Percentiles rank a stretch among this genome's conserved stretches.
These are phyloP conservation scores for Lentinus brumalis DNA, from an alignment of 768 basidiomycete genomes.

Conservation along the genomic window DNA sequence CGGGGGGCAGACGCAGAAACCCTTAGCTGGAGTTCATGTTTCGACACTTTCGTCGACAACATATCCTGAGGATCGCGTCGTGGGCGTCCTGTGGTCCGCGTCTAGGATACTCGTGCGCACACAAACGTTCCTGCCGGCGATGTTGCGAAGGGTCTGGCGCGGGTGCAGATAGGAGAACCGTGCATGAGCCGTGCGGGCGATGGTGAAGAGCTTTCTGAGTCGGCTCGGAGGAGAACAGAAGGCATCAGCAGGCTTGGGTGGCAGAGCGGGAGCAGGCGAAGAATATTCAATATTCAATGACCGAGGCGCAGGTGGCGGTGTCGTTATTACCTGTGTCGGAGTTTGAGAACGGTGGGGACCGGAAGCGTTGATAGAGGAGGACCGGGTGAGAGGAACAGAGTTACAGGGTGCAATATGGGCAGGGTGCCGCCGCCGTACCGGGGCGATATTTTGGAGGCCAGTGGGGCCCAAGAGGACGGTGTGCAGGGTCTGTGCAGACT, in stretches of 20 bases:
- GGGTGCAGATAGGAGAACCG: neutral
- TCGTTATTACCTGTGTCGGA: neutral
- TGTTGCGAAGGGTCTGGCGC: neutral
- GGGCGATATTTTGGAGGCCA: neutral
- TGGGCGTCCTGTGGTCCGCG: constrained; percentile 5
- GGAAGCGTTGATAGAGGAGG: neutral
- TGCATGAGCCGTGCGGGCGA: neutral
- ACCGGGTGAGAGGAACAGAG: neutral
- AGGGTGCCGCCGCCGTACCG: neutral
- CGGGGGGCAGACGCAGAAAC: neutral
- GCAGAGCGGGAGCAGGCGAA: too few relatives aligned
- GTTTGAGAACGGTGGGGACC: neutral
- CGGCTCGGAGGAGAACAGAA: too few relatives aligned
- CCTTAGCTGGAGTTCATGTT: constrained; percentile 4
- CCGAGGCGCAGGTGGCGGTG: neutral
- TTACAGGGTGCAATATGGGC: neutral
- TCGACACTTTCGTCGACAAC: constrained; percentile 4
- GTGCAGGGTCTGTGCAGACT: neutral
- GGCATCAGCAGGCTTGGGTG: neutral
- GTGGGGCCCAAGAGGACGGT: neutral
- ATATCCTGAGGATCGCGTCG: neutral
- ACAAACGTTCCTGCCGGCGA: neutral
- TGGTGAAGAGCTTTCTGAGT: neutral
- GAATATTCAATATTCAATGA: neutral
- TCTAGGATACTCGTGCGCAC: constrained; percentile 14